Evolutionary conservation across 2,329 filamentous ascomycete genomes (phyloP), one percentile per base, ranked within the genome.

Genomic region (Penicillium sp.): DNA sequence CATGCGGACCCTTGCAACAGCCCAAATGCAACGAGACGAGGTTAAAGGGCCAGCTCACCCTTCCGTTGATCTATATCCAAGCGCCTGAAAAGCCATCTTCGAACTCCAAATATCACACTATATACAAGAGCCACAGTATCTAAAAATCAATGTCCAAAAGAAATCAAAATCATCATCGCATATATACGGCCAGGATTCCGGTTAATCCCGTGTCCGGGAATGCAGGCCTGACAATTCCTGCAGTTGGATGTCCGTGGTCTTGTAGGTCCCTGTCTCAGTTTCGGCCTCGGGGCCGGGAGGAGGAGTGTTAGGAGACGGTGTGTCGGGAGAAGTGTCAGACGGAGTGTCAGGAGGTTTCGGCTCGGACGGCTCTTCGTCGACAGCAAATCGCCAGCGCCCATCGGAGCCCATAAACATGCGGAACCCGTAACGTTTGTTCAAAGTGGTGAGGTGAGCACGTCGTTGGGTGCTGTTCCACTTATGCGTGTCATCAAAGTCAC

Each of bases 401-500:
- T 70, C 67, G 3, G 55, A 49, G 1, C 57, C 57, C 50, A 63
- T 47, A 36, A 70, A 70, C 63, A 62, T 62, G 27, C 68, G 65
- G 40, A 70, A 70, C 0, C 53, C 62, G 18, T 70, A 70, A 1
- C 65, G 63, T 46, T 69, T 70, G 52, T 66, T 47, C 33, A 70
- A 38, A 6, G 56, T 35, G 2, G 56, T 45, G 2, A 69, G 55
- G 20, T 69, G 62, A 14, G 53, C 54, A 35, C 64, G 64, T 1
- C 68, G 58, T 46, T 66, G 50, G 5, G 53, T 44, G 48, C 54
- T 69, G 2, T 55, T 65, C 68, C 67, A 69, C 6, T 43, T 33
- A 35, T 68, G 65, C 1, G 66, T 70, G 24, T 64, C 53, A 10
- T 55, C 55, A 30, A 70, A 68, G 35, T 70, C 68, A 18, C 54